Percentiles rank a stretch among this genome's conserved stretches.
Evolutionary conservation across 495 filamentous ascomycete species (phyloP).

Genomic region (Tuber umbilicatum): DNA sequence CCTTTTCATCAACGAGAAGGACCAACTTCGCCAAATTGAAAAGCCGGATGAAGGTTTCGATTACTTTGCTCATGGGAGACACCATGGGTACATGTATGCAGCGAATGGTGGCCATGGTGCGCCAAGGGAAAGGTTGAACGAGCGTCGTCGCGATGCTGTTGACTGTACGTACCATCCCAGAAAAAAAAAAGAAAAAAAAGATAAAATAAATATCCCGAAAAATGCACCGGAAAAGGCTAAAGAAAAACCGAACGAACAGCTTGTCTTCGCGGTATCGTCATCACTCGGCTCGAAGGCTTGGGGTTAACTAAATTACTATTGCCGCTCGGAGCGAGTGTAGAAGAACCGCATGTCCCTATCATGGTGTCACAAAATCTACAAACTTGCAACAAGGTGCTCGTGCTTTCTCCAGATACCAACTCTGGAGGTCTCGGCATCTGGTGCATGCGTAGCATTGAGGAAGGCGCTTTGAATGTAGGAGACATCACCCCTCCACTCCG

Average conservation of each 20-base stretch:
- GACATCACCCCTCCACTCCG: not conserved
- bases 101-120: conserved; percentile 20
- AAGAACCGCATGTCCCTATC: conserved; percentile 61
- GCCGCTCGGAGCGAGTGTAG: conserved; percentile 49
- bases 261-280: conserved; percentile 53
- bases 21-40: conserved; percentile 36
- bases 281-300: conserved; percentile 53
- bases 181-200: no score
- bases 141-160: conserved; percentile 37
- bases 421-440: conserved; percentile 33
- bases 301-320: conserved; percentile 55
- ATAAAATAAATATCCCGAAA: conserved; percentile 3
- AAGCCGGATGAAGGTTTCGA: conserved; percentile 32
- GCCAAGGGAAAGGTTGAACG: conserved; percentile 34
- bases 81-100: conserved; percentile 30
- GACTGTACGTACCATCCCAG: conserved; percentile 23
- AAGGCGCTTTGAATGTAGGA: conserved; percentile 25
- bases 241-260: conserved; percentile 12
- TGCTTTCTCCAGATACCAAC: conserved; percentile 33
- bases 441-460: conserved; percentile 31
- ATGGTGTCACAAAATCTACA: conserved; percentile 54
- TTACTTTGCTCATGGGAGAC: conserved; percentile 30
- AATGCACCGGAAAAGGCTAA: not conserved
- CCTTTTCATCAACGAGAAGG: conserved; percentile 37
- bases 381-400: conserved; percentile 27